Evolutionary conservation across 345 rosid species (phyloP), one percentile per base, ranked within the genome.

Genomic region (Dovyalis caffra): DNA sequence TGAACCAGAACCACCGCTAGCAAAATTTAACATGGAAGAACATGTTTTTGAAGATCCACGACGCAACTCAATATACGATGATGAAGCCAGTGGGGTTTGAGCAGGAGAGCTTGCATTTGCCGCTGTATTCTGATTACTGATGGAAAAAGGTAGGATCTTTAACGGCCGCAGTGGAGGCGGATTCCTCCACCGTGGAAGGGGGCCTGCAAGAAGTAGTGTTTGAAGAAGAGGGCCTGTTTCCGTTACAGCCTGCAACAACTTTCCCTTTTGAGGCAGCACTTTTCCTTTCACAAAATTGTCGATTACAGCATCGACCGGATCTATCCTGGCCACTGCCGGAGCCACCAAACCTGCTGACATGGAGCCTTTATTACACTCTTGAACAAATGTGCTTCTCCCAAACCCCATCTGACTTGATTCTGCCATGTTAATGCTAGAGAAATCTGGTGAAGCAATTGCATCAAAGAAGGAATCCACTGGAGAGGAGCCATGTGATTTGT

Each of bases 171-270:
- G 31, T 45, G 97, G 91, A n/a, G 99, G 99, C n/a, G 98, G 98
- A 33, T 96, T 93, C 67, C 97, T 83, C 98, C 99, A 96, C 78
- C 77, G 81, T 18, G 99, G 99, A 57, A 96, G 91, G 0, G 92
- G 98, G 26, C 97, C 99, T 0, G 99, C 89, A n/a, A 93, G 88
- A 2, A 92, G 87, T 45, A 92, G 88, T 1, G 91, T 87, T 61
- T 87, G 88, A 40, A 96, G 91, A 35, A 96, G 91, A 65, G 98
- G 99, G 0, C 95, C 95, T 6, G 95, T 84, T 32, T 88, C 94
- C 84, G 84, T 84, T 31, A 96, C 87, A 10, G 92, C 78, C 35
- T 93, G 85, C 76, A 96, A 69, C 23, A 96, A 86, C 77, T 87
- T 88, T 10, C 99, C 98, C 62, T 85, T 85, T 61, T 78, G 82